phyloP scores from a whole-genome alignment of 495 filamentous ascomycete genomes.

The Pyrenopolyporus hunteri region DNA sequence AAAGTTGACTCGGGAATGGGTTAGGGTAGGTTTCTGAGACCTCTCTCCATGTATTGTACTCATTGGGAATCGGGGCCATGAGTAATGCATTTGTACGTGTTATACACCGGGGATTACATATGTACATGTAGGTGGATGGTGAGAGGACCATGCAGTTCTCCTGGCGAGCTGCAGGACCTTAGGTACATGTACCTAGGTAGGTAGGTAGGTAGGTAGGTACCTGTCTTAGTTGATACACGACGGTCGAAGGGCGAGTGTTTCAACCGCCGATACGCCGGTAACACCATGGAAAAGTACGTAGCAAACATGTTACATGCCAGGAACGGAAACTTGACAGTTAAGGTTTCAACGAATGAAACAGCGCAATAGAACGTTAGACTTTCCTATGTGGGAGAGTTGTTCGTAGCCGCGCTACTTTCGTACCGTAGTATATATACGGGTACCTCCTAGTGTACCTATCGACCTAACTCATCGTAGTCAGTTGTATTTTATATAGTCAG shows the following conservation, averaged over 20 bases:
- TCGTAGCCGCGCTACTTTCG: conserved; percentile 15
- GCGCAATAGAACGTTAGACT: conserved; percentile 16
- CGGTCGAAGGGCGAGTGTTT: conserved; percentile 23
- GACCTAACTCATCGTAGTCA: no score
- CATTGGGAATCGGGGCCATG: no score
- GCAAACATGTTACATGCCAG: conserved; percentile 39
- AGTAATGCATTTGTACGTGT: neutral
- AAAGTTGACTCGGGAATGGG: conserved; percentile 2
- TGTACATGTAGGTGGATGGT: no score
- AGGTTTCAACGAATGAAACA: conserved; percentile 27
- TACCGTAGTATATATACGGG: conserved; percentile 3
- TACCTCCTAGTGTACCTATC: no score
- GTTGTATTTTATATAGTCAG: no score
- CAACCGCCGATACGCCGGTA: conserved; percentile 22
- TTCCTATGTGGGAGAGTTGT: conserved; percentile 30
- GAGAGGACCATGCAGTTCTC: neutral
- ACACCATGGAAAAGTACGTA: conserved; percentile 16
- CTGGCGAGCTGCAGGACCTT: conserved; percentile 34
- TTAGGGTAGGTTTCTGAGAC: conserved; percentile 23
- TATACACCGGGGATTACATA: no score
- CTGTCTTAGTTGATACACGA: conserved; percentile 11
- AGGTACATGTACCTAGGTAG: no score
- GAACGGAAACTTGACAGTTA: conserved; percentile 27
- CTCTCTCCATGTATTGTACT: no score
- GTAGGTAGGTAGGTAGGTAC: no score